Base-by-base conservation (phyloP, 495 filamentous ascomycete genomes). In the Poronia punctata region DNA sequence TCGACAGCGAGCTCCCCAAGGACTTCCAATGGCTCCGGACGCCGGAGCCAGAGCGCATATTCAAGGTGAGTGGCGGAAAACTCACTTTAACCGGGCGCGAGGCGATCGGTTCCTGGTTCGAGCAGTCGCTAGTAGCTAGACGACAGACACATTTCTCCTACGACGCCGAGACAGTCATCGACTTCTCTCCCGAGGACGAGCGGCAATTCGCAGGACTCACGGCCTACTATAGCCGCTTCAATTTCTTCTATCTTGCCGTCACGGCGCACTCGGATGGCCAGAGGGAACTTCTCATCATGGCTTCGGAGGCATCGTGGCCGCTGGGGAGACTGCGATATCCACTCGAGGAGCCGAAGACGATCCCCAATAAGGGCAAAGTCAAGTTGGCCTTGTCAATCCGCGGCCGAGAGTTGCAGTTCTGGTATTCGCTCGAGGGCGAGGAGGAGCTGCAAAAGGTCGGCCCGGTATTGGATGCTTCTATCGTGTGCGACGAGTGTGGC, bases 11-110 rank as follows among this genome's bases (percentile, higher is more conserved):
- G 9, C 48, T 77, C 28, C 68, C 64, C 40, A 56, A 61, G 31
- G 73, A 77, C 49, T 74, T 77, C 41, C 73, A 77, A 44, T 77
- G 73, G 73, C 52, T 77, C 25, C 61, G 73, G 4, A 75, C 72
- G 15, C 73, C 73, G 0, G 72, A 77, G 43, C 46, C 68, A 3
- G 70, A 73, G 20, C 67, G 73, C 25, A 73, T 77, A 26, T 77
- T 77, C 44, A 24, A 32, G 1, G 55, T 64, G 4, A 41, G 53
- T 24, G 48, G 54, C 17, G 58, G 52, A 7, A 64, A 62, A 42
- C 62, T 77, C 15, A 57, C 47, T 2, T 44, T 77, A 1, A 57
- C 68, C 38, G 73, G 73, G 1, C 61, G 73, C 12, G 73, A 77
- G 43, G 46, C 54, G 5, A 62, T 72, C 33, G 73, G 73, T 1